A percentile compares a stretch with the other conserved stretches of the same genome.
Evolutionary conservation across 1,284 basidiomycete genomes (phyloP).

Genomic region (Anthracocystis walkeri): DNA sequence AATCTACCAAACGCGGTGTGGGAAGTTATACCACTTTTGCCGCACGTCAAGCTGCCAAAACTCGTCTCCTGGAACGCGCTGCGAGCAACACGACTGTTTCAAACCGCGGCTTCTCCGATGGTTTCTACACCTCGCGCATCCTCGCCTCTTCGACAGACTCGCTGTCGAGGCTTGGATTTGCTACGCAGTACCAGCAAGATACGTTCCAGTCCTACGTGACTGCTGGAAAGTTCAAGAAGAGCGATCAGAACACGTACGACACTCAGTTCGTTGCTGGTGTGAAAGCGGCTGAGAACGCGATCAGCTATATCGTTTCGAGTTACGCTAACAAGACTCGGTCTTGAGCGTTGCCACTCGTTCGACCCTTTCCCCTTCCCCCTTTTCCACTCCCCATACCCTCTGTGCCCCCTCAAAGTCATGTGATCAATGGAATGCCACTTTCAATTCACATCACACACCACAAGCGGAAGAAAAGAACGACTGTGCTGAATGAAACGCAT

Average conservation of each 20-base stretch:
- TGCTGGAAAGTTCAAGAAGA: slow-evolving; percentile 21
- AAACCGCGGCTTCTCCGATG: slow-evolving; percentile 75
- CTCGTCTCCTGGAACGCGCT: slow-evolving; percentile 2
- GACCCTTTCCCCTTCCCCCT: too few species aligned
- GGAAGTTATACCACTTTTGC: slow-evolving; percentile 39
- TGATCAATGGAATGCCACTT: background rate
- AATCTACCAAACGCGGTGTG: slow-evolving; percentile 12
- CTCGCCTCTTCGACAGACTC: slow-evolving; percentile 73
- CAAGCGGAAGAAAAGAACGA: background rate
- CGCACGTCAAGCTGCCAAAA: slow-evolving; percentile 14
- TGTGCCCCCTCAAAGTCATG: background rate
- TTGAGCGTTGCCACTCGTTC: background rate
- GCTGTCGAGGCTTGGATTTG: slow-evolving; percentile 77
- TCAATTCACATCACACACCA: background rate
- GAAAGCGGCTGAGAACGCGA: slow-evolving; percentile 44
- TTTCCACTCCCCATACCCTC: slow-evolving; percentile 5
- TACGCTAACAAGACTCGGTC: slow-evolving; percentile 21
- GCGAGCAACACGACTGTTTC: slow-evolving; percentile 17
- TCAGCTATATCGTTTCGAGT: slow-evolving; percentile 35
- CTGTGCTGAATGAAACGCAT: background rate
- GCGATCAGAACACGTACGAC: slow-evolving; percentile 32
- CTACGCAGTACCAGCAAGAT: slow-evolving; percentile 76
- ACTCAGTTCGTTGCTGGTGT: slow-evolving; percentile 49
- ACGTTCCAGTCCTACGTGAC: slow-evolving; percentile 51
- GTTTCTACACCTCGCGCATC: slow-evolving; percentile 75